These are phyloP conservation scores for Sporobolomyces phaffii DNA, from an alignment of 768 basidiomycete genomes.

Conservation along the genomic window DNA sequence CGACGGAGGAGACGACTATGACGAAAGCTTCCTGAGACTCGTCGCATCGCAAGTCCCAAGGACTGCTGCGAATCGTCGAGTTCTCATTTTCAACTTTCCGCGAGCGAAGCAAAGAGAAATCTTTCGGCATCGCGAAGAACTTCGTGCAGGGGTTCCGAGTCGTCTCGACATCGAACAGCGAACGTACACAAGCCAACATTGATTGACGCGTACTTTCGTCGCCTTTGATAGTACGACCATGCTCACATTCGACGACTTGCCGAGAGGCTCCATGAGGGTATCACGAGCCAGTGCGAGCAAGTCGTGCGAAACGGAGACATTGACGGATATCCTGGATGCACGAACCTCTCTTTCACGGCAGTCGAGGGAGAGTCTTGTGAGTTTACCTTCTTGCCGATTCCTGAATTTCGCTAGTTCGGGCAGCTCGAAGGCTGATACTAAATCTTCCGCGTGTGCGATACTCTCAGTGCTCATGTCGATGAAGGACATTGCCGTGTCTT, in stretches of 20 bases:
- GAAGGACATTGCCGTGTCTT: slow-evolving; percentile 97
- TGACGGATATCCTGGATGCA: slow-evolving; percentile 85
- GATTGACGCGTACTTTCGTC: background rate
- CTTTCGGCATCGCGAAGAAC: slow-evolving; percentile 53
- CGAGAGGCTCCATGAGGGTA: slow-evolving; percentile 69
- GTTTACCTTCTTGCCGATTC: background rate
- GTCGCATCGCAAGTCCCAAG: background rate
- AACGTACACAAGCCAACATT: too few relatives aligned
- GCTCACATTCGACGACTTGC: slow-evolving; percentile 66
- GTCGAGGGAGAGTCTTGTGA: slow-evolving; percentile 36
- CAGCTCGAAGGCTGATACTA: too few relatives aligned
- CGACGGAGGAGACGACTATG: background rate
- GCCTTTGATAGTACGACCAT: slow-evolving; percentile 64
- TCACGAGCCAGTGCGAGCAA: slow-evolving; percentile 76
- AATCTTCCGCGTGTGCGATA: background rate
- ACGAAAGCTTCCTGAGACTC: slow-evolving; percentile 4
- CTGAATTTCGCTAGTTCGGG: too few relatives aligned
- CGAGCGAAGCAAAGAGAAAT: slow-evolving; percentile 12
- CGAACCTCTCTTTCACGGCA: slow-evolving; percentile 12
- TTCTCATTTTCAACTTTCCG: background rate
- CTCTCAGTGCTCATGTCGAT: slow-evolving; percentile 77
- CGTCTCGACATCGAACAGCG: too few relatives aligned
- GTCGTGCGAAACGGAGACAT: slow-evolving; percentile 91
- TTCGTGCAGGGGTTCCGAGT: slow-evolving; percentile 88
- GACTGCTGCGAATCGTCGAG: background rate